Conservation (phyloP, 768 basidiomycete species). For the Pisolithus microcarpus region DNA sequence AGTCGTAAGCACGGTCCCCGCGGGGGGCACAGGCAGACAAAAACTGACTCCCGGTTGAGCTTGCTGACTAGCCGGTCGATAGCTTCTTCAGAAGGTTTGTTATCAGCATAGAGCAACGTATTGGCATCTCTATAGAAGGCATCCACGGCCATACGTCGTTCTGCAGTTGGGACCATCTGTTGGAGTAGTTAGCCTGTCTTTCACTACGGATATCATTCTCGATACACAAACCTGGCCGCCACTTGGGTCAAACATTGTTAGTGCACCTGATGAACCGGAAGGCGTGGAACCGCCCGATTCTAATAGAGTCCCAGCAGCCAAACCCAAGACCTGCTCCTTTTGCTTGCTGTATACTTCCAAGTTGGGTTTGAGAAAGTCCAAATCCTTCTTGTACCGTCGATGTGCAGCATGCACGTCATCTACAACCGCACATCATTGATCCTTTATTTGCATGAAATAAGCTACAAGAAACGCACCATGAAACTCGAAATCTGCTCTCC, state of each 20-base stretch:
- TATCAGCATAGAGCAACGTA: conserved; percentile 88
- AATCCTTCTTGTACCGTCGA: conserved; percentile 85
- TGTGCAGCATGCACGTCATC: conserved; percentile 89
- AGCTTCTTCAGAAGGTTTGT: conserved; percentile 91
- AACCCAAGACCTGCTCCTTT: conserved; percentile 78
- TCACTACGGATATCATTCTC: neutral
- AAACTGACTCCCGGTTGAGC: conserved; percentile 85
- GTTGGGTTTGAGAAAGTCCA: conserved; percentile 85
- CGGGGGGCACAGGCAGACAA: neutral
- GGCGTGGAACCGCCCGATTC: conserved; percentile 30
- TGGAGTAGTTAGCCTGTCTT: conserved; percentile 7
- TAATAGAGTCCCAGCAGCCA: conserved; percentile 60
- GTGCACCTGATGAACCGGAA: conserved; percentile 25
- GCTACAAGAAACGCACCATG: conserved; percentile 52
- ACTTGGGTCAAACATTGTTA: conserved; percentile 48
- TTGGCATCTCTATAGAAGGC: conserved; percentile 91
- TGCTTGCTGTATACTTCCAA: conserved; percentile 80
- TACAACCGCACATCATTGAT: conserved; percentile 23
- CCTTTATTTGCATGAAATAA: neutral
- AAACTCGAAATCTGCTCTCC: conserved; percentile 85
- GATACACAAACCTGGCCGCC: conserved; percentile 33
- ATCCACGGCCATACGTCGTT: conserved; percentile 67
- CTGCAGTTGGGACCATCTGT: conserved; percentile 46
- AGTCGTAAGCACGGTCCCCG: conserved; percentile 1
- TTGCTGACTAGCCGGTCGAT: conserved; percentile 88